Conservation (phyloP, 148 eudicot genomes). For the Hydrangea macrophylla region DNA sequence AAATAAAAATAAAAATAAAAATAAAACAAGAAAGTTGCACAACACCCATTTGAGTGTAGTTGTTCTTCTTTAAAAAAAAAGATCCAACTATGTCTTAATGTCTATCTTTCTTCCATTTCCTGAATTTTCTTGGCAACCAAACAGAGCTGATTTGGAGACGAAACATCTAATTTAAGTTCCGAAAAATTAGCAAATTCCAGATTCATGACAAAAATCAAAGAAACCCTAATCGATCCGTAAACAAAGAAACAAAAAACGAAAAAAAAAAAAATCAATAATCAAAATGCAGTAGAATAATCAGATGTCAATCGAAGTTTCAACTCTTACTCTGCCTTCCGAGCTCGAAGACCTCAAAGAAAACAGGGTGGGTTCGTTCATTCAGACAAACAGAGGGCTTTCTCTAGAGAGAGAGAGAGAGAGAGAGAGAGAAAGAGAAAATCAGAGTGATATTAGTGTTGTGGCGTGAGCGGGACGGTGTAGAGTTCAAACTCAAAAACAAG, state of each 20-base stretch:
- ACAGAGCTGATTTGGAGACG: not conserved
- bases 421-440: not conserved
- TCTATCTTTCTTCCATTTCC: not conserved
- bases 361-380: constrained; percentile 22
- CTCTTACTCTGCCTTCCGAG: constrained; percentile 11
- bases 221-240: constrained; percentile 4
- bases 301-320: not conserved
- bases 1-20: no score
- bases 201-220: not conserved
- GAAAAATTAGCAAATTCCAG: not conserved
- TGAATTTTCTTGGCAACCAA: not conserved
- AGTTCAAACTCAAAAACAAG: not conserved
- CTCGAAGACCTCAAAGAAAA: constrained; percentile 12
- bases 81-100: not conserved
- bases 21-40: no score
- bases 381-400: constrained; percentile 13
- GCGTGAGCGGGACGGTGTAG: not conserved
- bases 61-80: not conserved
- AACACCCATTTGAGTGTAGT: not conserved
- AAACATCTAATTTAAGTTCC: not conserved
- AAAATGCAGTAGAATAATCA: not conserved
- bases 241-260: not conserved
- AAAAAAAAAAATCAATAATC: no score
- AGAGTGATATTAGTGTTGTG: not conserved
- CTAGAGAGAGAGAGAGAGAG: not conserved